phyloP scores from a whole-genome alignment of 176 grass and related monocot species.

The Lolium rigidum region DNA sequence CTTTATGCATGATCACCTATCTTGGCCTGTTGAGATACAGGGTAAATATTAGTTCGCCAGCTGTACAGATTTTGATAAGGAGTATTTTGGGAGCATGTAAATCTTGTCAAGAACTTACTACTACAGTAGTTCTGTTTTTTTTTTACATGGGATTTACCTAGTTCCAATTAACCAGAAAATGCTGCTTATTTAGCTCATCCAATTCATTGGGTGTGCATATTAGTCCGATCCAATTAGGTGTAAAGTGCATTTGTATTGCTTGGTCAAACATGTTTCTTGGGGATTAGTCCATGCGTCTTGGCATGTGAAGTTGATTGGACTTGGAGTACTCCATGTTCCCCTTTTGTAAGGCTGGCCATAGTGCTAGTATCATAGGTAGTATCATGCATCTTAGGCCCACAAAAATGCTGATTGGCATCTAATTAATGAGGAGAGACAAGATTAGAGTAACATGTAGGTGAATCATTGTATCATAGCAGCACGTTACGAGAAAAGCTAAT shows the following conservation, averaged over 20 bases:
- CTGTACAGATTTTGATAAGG: background rate
- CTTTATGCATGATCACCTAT: conserved; percentile 1
- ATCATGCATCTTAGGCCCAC: no score
- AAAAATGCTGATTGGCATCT: no score
- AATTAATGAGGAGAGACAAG: no score
- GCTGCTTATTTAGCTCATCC: background rate
- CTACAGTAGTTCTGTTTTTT: no score
- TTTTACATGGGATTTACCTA: background rate
- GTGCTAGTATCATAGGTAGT: no score
- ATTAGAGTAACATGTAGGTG: no score
- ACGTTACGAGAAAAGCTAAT: no score
- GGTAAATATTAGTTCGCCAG: background rate
- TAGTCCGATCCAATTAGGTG: conserved; percentile 24
- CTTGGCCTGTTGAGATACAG: background rate
- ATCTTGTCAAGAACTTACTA: background rate
- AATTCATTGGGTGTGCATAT: background rate
- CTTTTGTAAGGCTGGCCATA: no score
- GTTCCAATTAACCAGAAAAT: background rate
- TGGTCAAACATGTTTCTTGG: conserved; percentile 58
- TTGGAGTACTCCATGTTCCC: conserved; percentile 14
- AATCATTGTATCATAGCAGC: no score
- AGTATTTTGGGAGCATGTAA: background rate
- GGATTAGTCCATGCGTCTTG: conserved; percentile 25
- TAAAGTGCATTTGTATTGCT: background rate
- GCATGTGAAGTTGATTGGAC: conserved; percentile 60